Evolutionary conservation across 2,329 filamentous ascomycete genomes (phyloP).

Genomic region (Didymosphaeria variabile): DNA sequence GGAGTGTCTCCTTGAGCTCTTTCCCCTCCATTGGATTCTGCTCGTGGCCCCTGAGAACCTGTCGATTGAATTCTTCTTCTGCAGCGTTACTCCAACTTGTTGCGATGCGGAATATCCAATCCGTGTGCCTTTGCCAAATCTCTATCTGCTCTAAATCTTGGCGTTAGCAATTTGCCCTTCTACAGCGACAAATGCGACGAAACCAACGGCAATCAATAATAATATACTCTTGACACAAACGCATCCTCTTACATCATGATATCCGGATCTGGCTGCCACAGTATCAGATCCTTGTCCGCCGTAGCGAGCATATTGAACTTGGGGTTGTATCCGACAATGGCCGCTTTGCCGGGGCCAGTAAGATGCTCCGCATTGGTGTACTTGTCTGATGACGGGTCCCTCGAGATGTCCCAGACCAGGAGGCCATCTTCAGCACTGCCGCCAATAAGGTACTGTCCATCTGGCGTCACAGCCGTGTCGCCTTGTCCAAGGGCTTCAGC

Average conservation of each 20-base stretch:
- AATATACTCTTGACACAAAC: not conserved
- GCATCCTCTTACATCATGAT: constrained; percentile 40
- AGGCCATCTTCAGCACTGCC: constrained; percentile 77
- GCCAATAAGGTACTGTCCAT: constrained; percentile 87
- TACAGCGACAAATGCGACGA: not conserved
- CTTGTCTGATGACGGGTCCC: constrained; percentile 62
- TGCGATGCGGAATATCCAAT: not conserved
- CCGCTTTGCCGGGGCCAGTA: constrained; percentile 70
- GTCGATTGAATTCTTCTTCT: not conserved
- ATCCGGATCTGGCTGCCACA: constrained; percentile 60
- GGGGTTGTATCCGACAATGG: constrained; percentile 87
- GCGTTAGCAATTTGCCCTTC: constrained; percentile 7
- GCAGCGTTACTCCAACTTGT: not conserved
- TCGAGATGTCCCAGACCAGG: constrained; percentile 82
- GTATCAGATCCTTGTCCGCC: constrained; percentile 77
- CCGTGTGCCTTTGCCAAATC: constrained; percentile 11
- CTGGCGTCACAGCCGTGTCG: constrained; percentile 88
- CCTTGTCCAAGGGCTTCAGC: constrained; percentile 61
- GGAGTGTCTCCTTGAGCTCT: too few relatives aligned
- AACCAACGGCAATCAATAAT: not conserved
- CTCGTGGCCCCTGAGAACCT: too few relatives aligned
- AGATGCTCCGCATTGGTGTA: constrained; percentile 71
- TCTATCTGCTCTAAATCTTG: constrained; percentile 10
- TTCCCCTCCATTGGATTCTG: too few relatives aligned
- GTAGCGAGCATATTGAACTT: constrained; percentile 91